phyloP scores from a whole-genome alignment of 331 rosid genomes.

The Quercus lobata region DNA sequence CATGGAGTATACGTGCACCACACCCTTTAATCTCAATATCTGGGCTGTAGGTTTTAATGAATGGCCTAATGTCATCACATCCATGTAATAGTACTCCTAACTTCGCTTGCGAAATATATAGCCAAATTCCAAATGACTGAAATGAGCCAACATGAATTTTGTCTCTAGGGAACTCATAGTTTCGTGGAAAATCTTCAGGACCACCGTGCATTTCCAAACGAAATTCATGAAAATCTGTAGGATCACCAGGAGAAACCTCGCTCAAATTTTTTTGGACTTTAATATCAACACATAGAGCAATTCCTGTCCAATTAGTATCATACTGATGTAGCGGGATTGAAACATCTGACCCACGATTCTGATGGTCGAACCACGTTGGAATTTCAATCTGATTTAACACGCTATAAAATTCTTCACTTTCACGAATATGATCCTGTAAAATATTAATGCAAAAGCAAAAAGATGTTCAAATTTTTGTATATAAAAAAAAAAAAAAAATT shows the following conservation, averaged over 20 bases:
- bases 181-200: background rate
- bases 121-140: background rate
- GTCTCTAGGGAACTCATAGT: background rate
- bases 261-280: background rate
- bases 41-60: background rate
- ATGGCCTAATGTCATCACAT: background rate
- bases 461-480: background rate
- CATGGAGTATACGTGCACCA: background rate
- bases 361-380: slow-evolving; percentile 16
- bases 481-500: too few relatives aligned
- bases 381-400: background rate
- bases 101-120: background rate
- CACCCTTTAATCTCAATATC: background rate
- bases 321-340: background rate
- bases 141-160: background rate
- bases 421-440: background rate
- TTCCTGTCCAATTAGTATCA: slow-evolving; percentile 18
- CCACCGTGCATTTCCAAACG: background rate
- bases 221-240: background rate
- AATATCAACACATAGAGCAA: background rate
- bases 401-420: background rate
- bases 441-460: background rate
- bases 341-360: background rate
- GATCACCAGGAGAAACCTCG: background rate
- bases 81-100: background rate